Conservation (phyloP, 192 early-diverging fungal species). For the Coemansia sp. region DNA sequence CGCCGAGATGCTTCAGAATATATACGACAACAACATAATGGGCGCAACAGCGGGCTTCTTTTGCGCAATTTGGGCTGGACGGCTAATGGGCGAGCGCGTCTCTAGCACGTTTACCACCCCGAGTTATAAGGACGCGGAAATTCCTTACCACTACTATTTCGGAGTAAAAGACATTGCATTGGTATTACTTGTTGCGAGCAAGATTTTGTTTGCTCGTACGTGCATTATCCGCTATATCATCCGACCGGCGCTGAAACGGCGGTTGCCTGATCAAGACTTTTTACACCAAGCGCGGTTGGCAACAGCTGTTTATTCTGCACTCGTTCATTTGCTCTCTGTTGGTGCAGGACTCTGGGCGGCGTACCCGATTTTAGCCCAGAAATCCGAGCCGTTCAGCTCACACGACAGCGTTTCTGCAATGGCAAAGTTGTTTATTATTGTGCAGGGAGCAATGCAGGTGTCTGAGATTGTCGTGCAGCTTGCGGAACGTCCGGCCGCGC, state of each 20-base stretch:
- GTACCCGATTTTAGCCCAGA: neutral
- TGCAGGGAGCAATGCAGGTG: slow-evolving; percentile 13
- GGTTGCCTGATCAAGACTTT: neutral
- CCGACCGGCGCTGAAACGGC: slow-evolving; percentile 10
- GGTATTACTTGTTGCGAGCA: slow-evolving; percentile 15
- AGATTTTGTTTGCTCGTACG: slow-evolving; percentile 34
- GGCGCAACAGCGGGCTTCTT: slow-evolving; percentile 40
- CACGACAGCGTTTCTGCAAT: neutral
- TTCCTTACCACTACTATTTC: slow-evolving; percentile 15
- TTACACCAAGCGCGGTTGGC: slow-evolving; percentile 8
- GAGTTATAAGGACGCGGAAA: slow-evolving; percentile 13
- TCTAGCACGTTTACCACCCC: slow-evolving; percentile 18
- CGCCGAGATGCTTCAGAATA: slow-evolving; percentile 24
- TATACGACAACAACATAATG: slow-evolving; percentile 36
- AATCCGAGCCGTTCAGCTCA: neutral
- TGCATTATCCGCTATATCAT: slow-evolving; percentile 22
- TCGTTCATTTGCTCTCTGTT: neutral
- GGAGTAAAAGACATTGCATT: slow-evolving; percentile 20
- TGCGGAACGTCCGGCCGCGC: slow-evolving; percentile 6
- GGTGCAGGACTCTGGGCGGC: neutral
- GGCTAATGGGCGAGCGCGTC: slow-evolving; percentile 30
- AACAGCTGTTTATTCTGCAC: neutral
- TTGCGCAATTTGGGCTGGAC: slow-evolving; percentile 38
- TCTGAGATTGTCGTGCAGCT: slow-evolving; percentile 2
- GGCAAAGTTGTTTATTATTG: slow-evolving; percentile 15